A percentile compares a stretch with the other conserved stretches of the same genome.
Evolutionary conservation across 257 asterid genomes (phyloP).

Genomic region (Ophiorrhiza pumila): DNA sequence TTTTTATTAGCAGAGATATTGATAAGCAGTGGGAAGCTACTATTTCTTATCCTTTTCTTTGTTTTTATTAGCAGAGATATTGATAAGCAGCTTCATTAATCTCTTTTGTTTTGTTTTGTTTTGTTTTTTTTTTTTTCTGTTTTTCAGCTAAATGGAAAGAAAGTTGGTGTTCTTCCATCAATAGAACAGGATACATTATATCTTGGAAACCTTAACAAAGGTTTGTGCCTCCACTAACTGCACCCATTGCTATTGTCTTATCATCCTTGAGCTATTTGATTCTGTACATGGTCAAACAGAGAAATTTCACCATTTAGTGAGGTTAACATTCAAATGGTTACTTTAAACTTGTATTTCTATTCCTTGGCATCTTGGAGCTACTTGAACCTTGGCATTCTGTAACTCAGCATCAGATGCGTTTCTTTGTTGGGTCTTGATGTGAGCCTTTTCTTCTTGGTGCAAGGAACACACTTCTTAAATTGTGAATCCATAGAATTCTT

Average conservation of each 20-base stretch:
- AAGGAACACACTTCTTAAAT: not conserved
- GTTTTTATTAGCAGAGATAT: not conserved
- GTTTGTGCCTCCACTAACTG: slow-evolving; percentile 35
- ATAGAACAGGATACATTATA: slow-evolving; percentile 66
- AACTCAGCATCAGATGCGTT: not conserved
- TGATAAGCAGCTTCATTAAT: not conserved
- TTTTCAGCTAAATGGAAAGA: slow-evolving; percentile 80
- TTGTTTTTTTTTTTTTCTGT: not conserved
- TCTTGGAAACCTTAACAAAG: slow-evolving; percentile 86
- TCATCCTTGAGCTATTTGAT: slow-evolving; percentile 1
- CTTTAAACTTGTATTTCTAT: not conserved
- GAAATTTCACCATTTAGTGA: not conserved
- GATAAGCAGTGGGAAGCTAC: not conserved
- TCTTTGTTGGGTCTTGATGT: not conserved
- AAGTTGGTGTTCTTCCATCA: slow-evolving; percentile 84
- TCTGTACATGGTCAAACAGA: not conserved
- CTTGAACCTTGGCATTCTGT: not conserved
- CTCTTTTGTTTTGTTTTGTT: no score
- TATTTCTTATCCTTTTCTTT: not conserved
- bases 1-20: not conserved
- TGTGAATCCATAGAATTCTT: not conserved
- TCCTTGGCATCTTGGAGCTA: not conserved
- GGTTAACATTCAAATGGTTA: not conserved
- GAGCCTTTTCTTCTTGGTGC: not conserved
- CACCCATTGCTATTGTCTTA: not conserved